Base-by-base conservation (phyloP, 192 early-diverging fungal genomes). In the Coemansia sp. region DNA sequence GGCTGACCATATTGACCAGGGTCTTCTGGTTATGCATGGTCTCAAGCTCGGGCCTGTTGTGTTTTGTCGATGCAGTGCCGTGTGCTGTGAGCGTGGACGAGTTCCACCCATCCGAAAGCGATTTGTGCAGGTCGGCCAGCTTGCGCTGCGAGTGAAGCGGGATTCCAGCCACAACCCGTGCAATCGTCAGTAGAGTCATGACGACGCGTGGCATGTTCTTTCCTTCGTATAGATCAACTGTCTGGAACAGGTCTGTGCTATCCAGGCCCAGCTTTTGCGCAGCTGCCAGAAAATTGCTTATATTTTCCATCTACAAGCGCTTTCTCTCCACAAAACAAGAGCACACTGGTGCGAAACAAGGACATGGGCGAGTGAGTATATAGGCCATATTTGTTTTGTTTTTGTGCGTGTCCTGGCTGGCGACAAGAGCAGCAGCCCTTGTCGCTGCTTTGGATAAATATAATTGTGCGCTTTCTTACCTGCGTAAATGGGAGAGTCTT, bases 251-350 rank as follows among this genome's bases (percentile, higher is more conserved):
- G 63, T 92, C 89, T 18, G 86, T 82, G 59, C 85, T 87, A 48
- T 89, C 80, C 39, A 93, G 75, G 2, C 92, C 92, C 45, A 93
- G 84, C 80, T 88, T 77, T 48, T 73, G 86, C 48, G 89, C 90
- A 13, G 87, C 92, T 43, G 83, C 79, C 28, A 93, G 67, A 71
- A 92, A 93, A 67, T 89, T 87, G 66, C 79, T 75, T 40, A 92
- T 92, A 59, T 93, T 93, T 61, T 92, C 91, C 90, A 94, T 93
- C 92, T 92, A 83, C 60, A 71, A 26, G n/a, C n/a, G n/a, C n/a
- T n/a, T n/a, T 3, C 31, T n/a, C 35, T 7, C 21, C 45, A 43
- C 45, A 67, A 51, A 40, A 42, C 56, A 48, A 71, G 35, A 30
- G n/a, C 5, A 7, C 13, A 15, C 43, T 28, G 23, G 25, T 25